phyloP scores from a whole-genome alignment of 495 filamentous ascomycete genomes.

The Recurvomyces mirabilis region DNA sequence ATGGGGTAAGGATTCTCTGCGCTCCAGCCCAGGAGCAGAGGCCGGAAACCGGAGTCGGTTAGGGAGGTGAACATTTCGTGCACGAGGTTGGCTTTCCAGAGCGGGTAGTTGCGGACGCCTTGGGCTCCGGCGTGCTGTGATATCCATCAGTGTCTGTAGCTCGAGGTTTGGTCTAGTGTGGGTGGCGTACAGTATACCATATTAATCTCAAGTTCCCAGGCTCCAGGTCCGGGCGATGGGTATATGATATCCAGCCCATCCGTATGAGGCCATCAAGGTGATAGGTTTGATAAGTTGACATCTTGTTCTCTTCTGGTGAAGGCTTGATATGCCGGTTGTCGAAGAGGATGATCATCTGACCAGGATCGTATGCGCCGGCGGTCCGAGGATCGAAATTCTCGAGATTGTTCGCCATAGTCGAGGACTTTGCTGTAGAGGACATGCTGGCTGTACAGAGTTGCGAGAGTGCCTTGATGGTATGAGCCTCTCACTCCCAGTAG shows the following conservation, averaged over 20 bases:
- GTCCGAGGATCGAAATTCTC: slow-evolving; percentile 4
- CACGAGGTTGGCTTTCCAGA: slow-evolving; percentile 5
- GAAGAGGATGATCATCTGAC: slow-evolving; percentile 18
- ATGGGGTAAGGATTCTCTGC: slow-evolving; percentile 21
- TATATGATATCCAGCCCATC: slow-evolving; percentile 15
- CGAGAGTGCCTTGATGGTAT: not conserved
- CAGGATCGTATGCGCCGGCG: slow-evolving; percentile 11
- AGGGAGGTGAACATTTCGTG: slow-evolving; percentile 21
- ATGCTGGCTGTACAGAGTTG: not conserved
- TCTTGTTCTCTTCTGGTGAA: slow-evolving; percentile 1
- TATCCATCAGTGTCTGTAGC: not conserved
- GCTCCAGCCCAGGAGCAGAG: slow-evolving; percentile 17
- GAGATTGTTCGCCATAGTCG: not conserved
- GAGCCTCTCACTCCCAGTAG: not conserved
- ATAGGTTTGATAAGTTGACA: slow-evolving; percentile 13
- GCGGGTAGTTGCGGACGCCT: slow-evolving; percentile 18
- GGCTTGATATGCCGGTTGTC: slow-evolving; percentile 8
- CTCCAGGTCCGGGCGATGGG: slow-evolving; percentile 8
- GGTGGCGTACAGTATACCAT: slow-evolving; percentile 17
- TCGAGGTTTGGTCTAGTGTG: not conserved
- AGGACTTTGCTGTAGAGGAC: not conserved
- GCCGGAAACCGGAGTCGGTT: slow-evolving; percentile 13
- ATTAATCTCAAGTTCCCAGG: slow-evolving; percentile 12
- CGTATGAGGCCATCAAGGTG: slow-evolving; percentile 1
- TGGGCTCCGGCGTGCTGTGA: slow-evolving; percentile 15